These are phyloP conservation scores for Lonicera japonica DNA, from an alignment of 129 eudicot species.

Conservation along the genomic window DNA sequence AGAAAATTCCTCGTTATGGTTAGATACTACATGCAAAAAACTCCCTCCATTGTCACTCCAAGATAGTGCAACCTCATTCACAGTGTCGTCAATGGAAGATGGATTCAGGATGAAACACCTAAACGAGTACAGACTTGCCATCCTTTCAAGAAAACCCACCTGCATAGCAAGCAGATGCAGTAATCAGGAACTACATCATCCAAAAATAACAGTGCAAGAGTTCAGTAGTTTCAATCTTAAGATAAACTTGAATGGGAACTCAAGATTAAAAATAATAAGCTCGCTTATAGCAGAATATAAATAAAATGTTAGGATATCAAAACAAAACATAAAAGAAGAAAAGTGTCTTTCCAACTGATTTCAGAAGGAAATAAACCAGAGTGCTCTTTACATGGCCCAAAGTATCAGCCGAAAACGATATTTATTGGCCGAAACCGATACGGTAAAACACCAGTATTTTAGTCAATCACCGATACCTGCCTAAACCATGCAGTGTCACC, in stretches of 20 bases:
- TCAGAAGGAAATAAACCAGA: too few relatives aligned
- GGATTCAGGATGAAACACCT: slow-evolving; percentile 27
- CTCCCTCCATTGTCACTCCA: slow-evolving; percentile 49
- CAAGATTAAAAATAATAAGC: too few relatives aligned
- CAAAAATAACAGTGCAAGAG: background rate
- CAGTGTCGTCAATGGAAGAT: slow-evolving; percentile 33
- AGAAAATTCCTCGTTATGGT: slow-evolving; percentile 27
- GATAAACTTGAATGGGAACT: background rate
- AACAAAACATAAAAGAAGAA: background rate
- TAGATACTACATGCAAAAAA: slow-evolving; percentile 46
- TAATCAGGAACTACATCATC: slow-evolving; percentile 5
- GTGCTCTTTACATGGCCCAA: too few relatives aligned
- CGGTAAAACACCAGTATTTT: too few relatives aligned
- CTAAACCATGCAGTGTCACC: too few relatives aligned
- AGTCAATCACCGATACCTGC: too few relatives aligned
- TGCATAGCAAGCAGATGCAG: slow-evolving; percentile 21
- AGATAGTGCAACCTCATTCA: slow-evolving; percentile 36
- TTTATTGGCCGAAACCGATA: too few relatives aligned
- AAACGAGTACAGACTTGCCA: slow-evolving; percentile 35
- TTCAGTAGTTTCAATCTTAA: background rate
- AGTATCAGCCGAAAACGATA: too few relatives aligned
- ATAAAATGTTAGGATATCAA: background rate
- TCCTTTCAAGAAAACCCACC: slow-evolving; percentile 53
- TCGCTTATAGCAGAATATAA: background rate
- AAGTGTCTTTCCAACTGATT: too few relatives aligned